Base-by-base conservation (phyloP, 2,329 filamentous ascomycete genomes). In the Exophiala lecanii-corni region DNA sequence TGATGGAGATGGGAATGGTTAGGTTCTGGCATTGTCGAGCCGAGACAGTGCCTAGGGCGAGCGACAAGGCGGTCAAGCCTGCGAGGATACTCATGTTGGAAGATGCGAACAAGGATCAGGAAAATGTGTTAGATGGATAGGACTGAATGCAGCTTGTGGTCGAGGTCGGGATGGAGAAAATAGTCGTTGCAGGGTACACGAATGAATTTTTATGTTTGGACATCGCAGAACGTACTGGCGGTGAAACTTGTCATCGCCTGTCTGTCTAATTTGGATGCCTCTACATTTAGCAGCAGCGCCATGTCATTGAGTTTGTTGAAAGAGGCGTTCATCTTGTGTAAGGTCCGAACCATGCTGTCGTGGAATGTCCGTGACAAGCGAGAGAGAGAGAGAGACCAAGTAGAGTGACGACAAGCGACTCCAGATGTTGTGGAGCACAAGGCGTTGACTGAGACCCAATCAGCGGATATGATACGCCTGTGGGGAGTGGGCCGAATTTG, bases 1-100 rank as follows among this genome's bases (percentile, higher is more conserved):
- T 68, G 36, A 82, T 71, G 3, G 67, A 61, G 10, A 84, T 67
- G 2, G 77, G 73, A 4, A 84, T 68, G 1, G 69, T 76, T 21
- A 82, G 55, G 47, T 81, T 72, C 25, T 62, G 61, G 51, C 72
- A 75, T 39, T 55, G 47, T 38, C 59, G 59, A 17, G 59, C 60
- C 19, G 45, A 36, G 21, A 41, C 53, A 20, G 41, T 33, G 21
- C 43, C 43, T 17, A 45, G 25, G 31, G 30, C 7, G 5, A 21
- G 21, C 19, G 13, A 39, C 2, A 41, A 16, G 16, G 25, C 31
- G n/a, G 21, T 21, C 7, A 35, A 7, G 26, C 32, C 15, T 17
- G 41, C 20, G 15, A 26, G n/a, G n/a, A 37, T 12, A 17, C 7
- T 33, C 23, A 26, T 26, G 7, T 26, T 26, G 23, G n/a, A 26